phyloP scores from a whole-genome alignment of 73 alveolate species.

The Uronychia setigera region DNA sequence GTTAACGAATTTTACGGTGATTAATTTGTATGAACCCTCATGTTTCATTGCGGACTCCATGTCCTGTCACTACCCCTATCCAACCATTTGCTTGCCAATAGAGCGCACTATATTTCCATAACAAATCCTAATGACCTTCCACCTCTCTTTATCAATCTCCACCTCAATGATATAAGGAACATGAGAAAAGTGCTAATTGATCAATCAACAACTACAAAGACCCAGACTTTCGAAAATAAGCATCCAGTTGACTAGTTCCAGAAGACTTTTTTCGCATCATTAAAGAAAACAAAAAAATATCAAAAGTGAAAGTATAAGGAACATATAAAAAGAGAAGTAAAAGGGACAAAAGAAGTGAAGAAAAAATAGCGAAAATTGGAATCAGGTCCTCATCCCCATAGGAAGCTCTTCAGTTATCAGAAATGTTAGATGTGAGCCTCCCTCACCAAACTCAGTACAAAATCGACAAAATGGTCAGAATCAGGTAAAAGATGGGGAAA shows the following conservation, averaged over 20 bases:
- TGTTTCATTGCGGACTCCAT: too few species aligned
- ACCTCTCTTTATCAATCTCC: too few species aligned
- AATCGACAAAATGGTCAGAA: neutral
- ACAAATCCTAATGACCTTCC: too few species aligned
- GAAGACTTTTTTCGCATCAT: neutral
- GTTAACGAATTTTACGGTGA: slow-evolving; percentile 7
- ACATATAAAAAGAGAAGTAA: neutral
- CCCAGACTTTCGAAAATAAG: neutral
- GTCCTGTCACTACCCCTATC: too few species aligned
- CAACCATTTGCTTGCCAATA: too few species aligned
- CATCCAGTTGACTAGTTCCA: neutral
- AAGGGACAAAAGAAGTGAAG: neutral
- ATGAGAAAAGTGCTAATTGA: neutral
- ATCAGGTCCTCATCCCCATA: neutral
- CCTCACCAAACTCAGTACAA: neutral
- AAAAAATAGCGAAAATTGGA: neutral
- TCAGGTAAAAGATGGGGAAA: neutral
- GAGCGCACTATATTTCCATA: too few species aligned
- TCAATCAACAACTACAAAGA: neutral
- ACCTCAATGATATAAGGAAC: too few species aligned
- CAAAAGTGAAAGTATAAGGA: neutral
- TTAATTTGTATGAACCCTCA: too few species aligned
- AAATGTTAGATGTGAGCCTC: neutral
- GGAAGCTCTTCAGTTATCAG: neutral
- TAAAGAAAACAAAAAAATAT: neutral